Conservation (phyloP, 2,329 filamentous ascomycete species). For the Sporothrix euskadiensis region DNA sequence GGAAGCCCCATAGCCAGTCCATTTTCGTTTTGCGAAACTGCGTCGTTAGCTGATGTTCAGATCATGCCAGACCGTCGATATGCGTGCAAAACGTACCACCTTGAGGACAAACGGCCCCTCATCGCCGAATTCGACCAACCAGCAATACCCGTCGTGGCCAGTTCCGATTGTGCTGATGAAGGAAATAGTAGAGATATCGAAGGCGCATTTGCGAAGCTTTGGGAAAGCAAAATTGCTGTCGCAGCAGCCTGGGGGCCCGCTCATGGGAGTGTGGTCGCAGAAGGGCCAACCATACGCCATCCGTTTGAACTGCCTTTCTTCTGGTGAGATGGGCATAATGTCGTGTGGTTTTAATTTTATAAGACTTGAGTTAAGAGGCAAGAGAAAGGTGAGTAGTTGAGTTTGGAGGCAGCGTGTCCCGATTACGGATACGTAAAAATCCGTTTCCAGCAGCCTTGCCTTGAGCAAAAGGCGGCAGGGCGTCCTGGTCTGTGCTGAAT, state of each 20-base stretch:
- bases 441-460: too few relatives aligned
- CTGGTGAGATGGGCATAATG: background rate
- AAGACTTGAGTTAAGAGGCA: too few relatives aligned
- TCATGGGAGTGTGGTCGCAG: background rate
- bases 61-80: background rate
- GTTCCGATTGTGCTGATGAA: background rate
- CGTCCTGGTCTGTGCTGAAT: too few relatives aligned
- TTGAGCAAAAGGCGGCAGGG: too few relatives aligned
- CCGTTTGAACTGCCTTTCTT: background rate
- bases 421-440: too few relatives aligned
- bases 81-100: background rate
- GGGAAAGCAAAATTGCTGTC: background rate
- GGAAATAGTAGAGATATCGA: constrained; percentile 4
- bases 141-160: background rate
- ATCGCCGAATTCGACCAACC: background rate
- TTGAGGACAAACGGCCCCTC: background rate
- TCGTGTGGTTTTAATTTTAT: background rate
- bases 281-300: background rate
- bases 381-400: too few relatives aligned
- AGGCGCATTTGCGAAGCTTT: constrained; percentile 21
- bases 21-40: constrained; percentile 21
- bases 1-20: background rate
- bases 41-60: background rate
- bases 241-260: constrained; percentile 3
- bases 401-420: too few relatives aligned